phyloP scores from a whole-genome alignment of 2,329 filamentous ascomycete genomes.

The Cladosporium sp. region DNA sequence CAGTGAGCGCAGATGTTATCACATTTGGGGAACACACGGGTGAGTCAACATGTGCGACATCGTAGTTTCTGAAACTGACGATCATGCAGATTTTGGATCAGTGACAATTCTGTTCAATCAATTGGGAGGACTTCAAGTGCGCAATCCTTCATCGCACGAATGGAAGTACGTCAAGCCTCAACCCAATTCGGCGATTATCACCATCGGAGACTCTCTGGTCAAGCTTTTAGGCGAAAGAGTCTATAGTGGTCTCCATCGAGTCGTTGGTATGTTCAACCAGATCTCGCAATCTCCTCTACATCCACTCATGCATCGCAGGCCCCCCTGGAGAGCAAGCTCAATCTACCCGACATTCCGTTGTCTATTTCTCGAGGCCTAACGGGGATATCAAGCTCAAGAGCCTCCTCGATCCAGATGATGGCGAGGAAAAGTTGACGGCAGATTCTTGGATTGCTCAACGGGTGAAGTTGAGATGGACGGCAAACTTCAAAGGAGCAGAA shows the following conservation, averaged over 20 bases:
- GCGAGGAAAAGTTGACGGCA: background rate
- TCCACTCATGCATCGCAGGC: background rate
- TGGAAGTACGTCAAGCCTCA: background rate
- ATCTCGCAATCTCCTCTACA: background rate
- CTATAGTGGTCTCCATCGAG: background rate
- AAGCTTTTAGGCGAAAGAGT: background rate
- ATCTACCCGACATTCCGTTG: background rate
- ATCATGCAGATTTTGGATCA: background rate
- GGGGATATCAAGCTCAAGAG: background rate
- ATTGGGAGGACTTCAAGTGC: conserved; percentile 1
- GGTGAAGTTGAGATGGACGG: background rate
- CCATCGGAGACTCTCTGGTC: background rate
- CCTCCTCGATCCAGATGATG: background rate
- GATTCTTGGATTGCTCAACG: background rate
- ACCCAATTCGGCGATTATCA: background rate
- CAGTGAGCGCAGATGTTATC: background rate
- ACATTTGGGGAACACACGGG: background rate
- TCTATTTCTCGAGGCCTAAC: background rate
- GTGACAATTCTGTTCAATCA: conserved; percentile 2
- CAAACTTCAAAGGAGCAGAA: conserved; percentile 1
- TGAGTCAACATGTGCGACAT: background rate
- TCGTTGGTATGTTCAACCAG: background rate
- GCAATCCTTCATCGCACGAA: background rate
- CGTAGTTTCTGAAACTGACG: background rate
- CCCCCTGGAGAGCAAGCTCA: background rate